Base-by-base conservation (phyloP, 805 yeast species). In the Kuraishia hungarica region DNA sequence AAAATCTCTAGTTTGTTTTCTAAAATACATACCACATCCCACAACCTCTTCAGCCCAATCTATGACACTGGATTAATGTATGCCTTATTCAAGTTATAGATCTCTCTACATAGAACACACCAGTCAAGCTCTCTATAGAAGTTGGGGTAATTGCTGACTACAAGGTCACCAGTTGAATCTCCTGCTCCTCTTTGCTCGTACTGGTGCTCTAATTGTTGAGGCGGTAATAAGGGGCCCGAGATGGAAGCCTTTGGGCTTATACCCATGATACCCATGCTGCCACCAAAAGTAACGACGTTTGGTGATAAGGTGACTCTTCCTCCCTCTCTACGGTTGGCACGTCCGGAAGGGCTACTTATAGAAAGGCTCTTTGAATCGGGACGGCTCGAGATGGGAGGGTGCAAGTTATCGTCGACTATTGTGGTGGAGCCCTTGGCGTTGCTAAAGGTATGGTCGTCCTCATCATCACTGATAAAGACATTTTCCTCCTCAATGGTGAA, bases 51-150 rank as follows among this genome's bases (percentile, higher is more conserved):
- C 5, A 26, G 29, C 17, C 43, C 43, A 35, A 17, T 17, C 11
- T 35, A 35, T 13, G 43, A 7, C 43, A 35, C 29, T n/a, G 49
- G 24, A 22, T 50, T 20, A 22, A 84, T 77, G 62, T 84, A 86
- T 10, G 86, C 86, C 62, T 80, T 77, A 68, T 92, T 93, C 72
- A 93, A 73, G 58, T 80, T 78, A 64, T 86, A 83, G 56, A 93
- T 88, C 63, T 90, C 96, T 39, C 93, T 79, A 65, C 97, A 89
- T 63, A 93, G 72, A 5, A 87, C 77, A 64, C 82, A 87, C 98
- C 98, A 93, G 62, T 91, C 97, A 54, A 89, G 84, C 55, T 84
- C 89, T 39, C 96, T 74, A 29, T 72, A 55, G 62, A 73, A 71
- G 3, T 58, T 59, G 15, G 62, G 64, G 47, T 62, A 53, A 51